Evolutionary conservation across 306 rosid species (phyloP), one percentile per base, ranked within the genome.

Genomic region (Urtica urens): DNA sequence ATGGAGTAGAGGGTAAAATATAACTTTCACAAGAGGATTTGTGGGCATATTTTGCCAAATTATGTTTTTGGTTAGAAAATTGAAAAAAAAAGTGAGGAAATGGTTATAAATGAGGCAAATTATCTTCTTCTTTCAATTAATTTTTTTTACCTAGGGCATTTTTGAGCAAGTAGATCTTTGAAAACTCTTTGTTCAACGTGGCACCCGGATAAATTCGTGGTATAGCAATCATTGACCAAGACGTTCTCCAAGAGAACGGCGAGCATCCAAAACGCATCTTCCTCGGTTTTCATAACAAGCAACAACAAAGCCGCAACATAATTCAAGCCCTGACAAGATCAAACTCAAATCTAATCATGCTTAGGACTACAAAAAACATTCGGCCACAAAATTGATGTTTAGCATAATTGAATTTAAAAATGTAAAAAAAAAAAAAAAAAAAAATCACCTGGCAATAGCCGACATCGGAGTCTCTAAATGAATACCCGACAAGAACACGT

Each of bases 261-360:
- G 42, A 85, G 87, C 96, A 92, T 92, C 99, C 96, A 92, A 69
- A 92, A 92, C 59, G 99, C 96, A 51, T 92, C 99, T 72, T 92
- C 96, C 55, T 92, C 99, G 3, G 94, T 92, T 68, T 92, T 85
- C 99, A 92, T 85, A 59, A 92, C 99, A 37, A 85, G 94, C 73
- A 92, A 77, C 76, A 92, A 46, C 58, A 92, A 62, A 37, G 96
- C 99, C 30, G 99, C 99, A 22, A 92, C 99, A 33, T 82, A 92
- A 72, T 92, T 92, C 71, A 92, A 71, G 28, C 99, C 99, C 99
- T 92, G 81, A 21, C 67, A 72, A 60, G 17, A 61, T 33, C 24
- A 45, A 25, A 20, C 5, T 38, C 23, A 52, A 24, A 31, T 15
- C n/a, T n/a, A n/a, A n/a, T n/a, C n/a, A n/a, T n/a, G n/a, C n/a